Evolutionary conservation across 2,329 filamentous ascomycete genomes (phyloP), one percentile per base, ranked within the genome.

Genomic region (Hymenotorrendiella dingleyae): DNA sequence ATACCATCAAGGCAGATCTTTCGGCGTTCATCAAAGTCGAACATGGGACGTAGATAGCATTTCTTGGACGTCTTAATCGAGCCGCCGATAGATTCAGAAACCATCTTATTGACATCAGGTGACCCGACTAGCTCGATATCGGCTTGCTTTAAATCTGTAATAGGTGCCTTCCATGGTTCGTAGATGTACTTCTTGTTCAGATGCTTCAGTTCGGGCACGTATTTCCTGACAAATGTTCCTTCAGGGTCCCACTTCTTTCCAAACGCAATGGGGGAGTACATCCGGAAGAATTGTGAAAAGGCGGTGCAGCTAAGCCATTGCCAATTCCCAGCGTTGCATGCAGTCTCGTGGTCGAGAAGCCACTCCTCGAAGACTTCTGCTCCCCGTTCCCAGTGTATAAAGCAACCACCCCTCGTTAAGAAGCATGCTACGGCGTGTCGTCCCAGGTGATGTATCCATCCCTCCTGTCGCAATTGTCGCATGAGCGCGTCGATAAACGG

Each of bases 401-500:
- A 90, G 61, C 83, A 88, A 0, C 85, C 85, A 2, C 85, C 84
- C 3, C 85, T 70, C 0, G 85, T 89, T n/a, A 90, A 69, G 59
- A 90, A 90, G 58, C 84, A 89, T 0, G 85, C 85, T 0, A 90
- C 80, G n/a, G 80, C 75, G 61, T 90, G 85, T 0, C 85, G 74
- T 2, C 84, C 85, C 0, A 89, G 70, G 58, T 90, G 85, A 58
- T 90, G 84, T 7, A 89, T 86, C 84, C 84, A 90, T 21, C 85
- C 85, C 58, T 88, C 84, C 2, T 69, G 60, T 11, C 72, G 69
- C 11, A 90, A 69, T 61, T 89, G 84, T 1, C 84, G 76, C 85
- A 90, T 89, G 29, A 89, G 68, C 0, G 83, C 84, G 56, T 90
- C 85, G 52, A 90, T 87, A 77, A 82, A 89, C 0, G 85, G 85